These are phyloP conservation scores for Dispira parvispora DNA, from an alignment of 192 early-diverging fungal species.

Conservation along the genomic window DNA sequence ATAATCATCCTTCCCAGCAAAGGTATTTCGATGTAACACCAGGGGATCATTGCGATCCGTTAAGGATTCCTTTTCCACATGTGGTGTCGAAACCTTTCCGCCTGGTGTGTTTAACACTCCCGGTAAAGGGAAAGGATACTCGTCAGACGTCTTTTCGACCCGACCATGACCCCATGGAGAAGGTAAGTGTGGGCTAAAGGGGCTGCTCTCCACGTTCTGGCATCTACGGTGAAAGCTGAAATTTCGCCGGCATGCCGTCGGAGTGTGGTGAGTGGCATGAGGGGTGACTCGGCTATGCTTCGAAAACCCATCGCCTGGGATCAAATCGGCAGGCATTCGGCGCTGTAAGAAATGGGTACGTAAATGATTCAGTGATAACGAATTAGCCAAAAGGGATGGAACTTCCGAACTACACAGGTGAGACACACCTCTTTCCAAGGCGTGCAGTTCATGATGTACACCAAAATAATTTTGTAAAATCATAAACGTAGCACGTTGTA, in stretches of 20 bases:
- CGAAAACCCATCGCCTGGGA: slow-evolving; percentile 12
- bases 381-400: slow-evolving; percentile 19
- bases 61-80: too few species aligned
- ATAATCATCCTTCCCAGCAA: slow-evolving; percentile 6
- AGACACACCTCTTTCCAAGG: slow-evolving; percentile 69
- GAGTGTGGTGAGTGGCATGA: not conserved
- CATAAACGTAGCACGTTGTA: slow-evolving; percentile 87
- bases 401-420: slow-evolving; percentile 39
- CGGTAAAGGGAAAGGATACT: too few species aligned
- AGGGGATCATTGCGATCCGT: not conserved
- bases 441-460: slow-evolving; percentile 68
- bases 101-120: too few species aligned
- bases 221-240: too few species aligned
- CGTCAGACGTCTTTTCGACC: too few species aligned
- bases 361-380: slow-evolving; percentile 1
- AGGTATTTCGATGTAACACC: not conserved
- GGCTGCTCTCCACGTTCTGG: too few species aligned
- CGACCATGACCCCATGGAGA: too few species aligned
- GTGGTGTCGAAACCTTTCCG: too few species aligned
- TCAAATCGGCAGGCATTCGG: slow-evolving; percentile 14
- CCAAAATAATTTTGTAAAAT: slow-evolving; percentile 81
- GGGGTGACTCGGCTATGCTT: not conserved
- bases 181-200: too few species aligned
- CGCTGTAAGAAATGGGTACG: slow-evolving; percentile 16
- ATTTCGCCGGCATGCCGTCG: not conserved